Conservation (phyloP, 2,329 filamentous ascomycete species). For the Epichloe bromicola region DNA sequence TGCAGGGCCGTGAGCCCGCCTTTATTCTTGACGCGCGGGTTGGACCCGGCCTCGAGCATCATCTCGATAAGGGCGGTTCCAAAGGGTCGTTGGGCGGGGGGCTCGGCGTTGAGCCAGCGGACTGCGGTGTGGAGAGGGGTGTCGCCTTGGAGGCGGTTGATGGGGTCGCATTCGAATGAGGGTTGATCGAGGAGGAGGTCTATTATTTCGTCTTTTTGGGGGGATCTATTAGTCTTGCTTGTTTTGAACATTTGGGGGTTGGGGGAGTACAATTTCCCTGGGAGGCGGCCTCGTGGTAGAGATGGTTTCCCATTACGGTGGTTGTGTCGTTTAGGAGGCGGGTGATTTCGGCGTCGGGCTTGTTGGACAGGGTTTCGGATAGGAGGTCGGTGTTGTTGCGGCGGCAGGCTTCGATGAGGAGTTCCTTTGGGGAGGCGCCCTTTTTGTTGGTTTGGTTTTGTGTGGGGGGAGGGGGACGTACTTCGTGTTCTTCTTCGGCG, state of each 20-base stretch:
- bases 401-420: slow-evolving; percentile 83
- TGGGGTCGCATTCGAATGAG: slow-evolving; percentile 72
- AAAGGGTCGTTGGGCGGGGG: slow-evolving; percentile 48
- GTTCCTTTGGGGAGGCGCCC: slow-evolving; percentile 76
- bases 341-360: slow-evolving; percentile 53
- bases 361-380: slow-evolving; percentile 53
- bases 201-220: slow-evolving; percentile 53
- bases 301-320: slow-evolving; percentile 75
- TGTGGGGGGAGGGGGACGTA: not conserved
- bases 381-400: slow-evolving; percentile 85
- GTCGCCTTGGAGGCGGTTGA: slow-evolving; percentile 58
- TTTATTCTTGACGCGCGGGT: slow-evolving; percentile 50
- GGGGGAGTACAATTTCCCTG: slow-evolving; percentile 84
- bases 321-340: slow-evolving; percentile 73
- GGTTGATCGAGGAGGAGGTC: slow-evolving; percentile 74
- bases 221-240: not conserved
- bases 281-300: slow-evolving; percentile 78
- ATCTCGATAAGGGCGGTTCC: slow-evolving; percentile 60
- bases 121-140: slow-evolving; percentile 67
- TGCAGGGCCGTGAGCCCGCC: slow-evolving; percentile 58
- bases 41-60: slow-evolving; percentile 66
- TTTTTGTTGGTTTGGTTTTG: slow-evolving; percentile 20
- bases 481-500: slow-evolving; percentile 12
- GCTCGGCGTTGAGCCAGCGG: slow-evolving; percentile 60
- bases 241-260: too few relatives aligned